Conservation (phyloP, 805 yeast genomes). For the Yamadazyma sp. region DNA sequence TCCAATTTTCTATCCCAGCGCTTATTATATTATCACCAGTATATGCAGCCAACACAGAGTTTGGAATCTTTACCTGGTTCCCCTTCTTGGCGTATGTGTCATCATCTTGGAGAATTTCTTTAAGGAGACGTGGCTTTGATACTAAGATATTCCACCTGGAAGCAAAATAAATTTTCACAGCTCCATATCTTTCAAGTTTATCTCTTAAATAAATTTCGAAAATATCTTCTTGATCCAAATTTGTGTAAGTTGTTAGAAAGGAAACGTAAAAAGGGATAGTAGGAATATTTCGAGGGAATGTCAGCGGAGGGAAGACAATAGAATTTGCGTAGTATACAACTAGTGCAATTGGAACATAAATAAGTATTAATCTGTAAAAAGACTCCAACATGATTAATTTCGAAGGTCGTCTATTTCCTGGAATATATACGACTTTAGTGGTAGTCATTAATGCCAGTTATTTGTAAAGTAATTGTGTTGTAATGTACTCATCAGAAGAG, state of each 20-base stretch:
- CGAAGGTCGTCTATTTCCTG: no score
- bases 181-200: constrained; percentile 52
- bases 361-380: not conserved
- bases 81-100: constrained; percentile 57
- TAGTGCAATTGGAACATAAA: not conserved
- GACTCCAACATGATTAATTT: no score
- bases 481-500: no score
- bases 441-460: no score
- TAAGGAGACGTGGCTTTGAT: constrained; percentile 46
- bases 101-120: constrained; percentile 49
- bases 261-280: constrained; percentile 62
- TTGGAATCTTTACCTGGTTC: constrained; percentile 57
- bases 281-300: constrained; percentile 54
- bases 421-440: no score
- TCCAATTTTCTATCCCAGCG: constrained; percentile 57
- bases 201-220: constrained; percentile 43
- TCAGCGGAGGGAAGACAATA: constrained; percentile 45
- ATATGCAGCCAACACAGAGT: constrained; percentile 52
- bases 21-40: constrained; percentile 64
- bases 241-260: constrained; percentile 44
- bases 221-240: constrained; percentile 49
- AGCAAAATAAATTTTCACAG: constrained; percentile 59
- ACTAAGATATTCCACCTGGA: constrained; percentile 61
- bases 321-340: constrained; percentile 1
- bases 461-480: no score